Percentiles rank a stretch among this genome's conserved stretches.
phyloP scores from a whole-genome alignment of 352 stramenopile genomes.

The Pythium guiyangense region DNA sequence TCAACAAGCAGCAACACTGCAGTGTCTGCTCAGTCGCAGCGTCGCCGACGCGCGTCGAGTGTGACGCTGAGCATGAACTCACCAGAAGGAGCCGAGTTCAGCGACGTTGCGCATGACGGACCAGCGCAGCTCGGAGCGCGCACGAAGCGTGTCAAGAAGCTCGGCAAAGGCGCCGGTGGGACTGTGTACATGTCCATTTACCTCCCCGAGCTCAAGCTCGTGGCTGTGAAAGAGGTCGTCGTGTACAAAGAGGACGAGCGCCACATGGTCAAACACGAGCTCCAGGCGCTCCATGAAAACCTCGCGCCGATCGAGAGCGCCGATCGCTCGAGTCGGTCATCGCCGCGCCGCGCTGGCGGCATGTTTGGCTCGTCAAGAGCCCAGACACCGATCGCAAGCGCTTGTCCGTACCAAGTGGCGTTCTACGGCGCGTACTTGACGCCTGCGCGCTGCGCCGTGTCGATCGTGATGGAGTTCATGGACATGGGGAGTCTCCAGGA shows the following conservation, averaged over 20 bases:
- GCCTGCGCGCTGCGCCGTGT: constrained; percentile 63
- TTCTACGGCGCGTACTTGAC: constrained; percentile 89
- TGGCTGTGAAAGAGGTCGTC: constrained; percentile 84
- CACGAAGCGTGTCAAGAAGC: constrained; percentile 61
- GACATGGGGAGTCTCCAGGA: constrained; percentile 87
- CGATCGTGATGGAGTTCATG: constrained; percentile 93
- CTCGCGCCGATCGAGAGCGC: constrained; percentile 48
- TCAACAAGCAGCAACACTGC: background rate
- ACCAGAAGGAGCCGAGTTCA: constrained; percentile 60
- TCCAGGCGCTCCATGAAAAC: constrained; percentile 85
- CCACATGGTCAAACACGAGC: constrained; percentile 82
- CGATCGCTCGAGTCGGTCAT: background rate
- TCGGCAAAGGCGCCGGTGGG: constrained; percentile 83
- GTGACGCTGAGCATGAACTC: constrained; percentile 56
- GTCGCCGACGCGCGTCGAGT: constrained; percentile 40
- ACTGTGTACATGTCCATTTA: constrained; percentile 83
- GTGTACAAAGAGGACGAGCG: constrained; percentile 80
- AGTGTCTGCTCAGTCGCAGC: background rate
- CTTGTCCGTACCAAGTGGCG: constrained; percentile 78
- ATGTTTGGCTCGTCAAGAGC: constrained; percentile 8
- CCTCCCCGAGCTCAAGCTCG: constrained; percentile 74
- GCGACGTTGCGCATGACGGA: constrained; percentile 68
- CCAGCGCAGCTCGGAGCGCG: constrained; percentile 52
- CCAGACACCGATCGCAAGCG: background rate
- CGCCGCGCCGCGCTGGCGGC: background rate